phyloP scores from a whole-genome alignment of 2,329 filamentous ascomycete genomes.

The Stachybotrys chlorohalonatus region DNA sequence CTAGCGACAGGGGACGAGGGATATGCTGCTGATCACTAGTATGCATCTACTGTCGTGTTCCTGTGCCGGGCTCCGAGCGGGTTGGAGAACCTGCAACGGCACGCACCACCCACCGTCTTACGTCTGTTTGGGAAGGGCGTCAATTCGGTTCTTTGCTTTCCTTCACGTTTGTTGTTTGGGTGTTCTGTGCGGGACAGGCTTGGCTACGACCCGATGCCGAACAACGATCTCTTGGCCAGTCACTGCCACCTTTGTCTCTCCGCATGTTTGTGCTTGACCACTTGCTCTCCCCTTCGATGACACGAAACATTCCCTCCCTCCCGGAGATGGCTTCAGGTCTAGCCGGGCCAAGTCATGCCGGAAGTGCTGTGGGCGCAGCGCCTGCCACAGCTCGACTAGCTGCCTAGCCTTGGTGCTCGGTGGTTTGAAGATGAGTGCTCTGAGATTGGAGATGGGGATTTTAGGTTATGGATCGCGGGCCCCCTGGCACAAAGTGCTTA shows the following conservation, averaged over 20 bases:
- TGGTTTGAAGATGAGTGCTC: not conserved
- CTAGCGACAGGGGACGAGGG: not conserved
- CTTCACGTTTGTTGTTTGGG: too few species aligned
- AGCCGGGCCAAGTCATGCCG: too few species aligned
- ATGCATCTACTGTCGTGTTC: too few species aligned
- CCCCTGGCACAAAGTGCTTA: not conserved
- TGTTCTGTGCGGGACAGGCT: too few species aligned
- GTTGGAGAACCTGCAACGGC: too few species aligned
- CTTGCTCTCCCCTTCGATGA: not conserved
- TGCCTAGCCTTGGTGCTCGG: too few species aligned
- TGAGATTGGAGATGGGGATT: not conserved
- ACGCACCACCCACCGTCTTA: not conserved
- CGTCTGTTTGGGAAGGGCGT: not conserved
- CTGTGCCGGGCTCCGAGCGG: not conserved
- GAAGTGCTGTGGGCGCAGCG: too few species aligned
- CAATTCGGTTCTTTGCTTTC: too few species aligned
- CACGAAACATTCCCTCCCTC: not conserved
- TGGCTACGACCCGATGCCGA: too few species aligned
- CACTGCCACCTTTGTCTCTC: not conserved
- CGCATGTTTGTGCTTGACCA: not conserved
- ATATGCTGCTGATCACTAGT: not conserved
- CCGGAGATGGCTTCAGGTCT: too few species aligned
- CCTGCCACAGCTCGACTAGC: not conserved
- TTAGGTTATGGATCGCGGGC: not conserved
- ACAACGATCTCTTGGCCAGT: too few species aligned